A percentile compares a stretch with the other conserved stretches of the same genome.
Evolutionary conservation across 2,329 filamentous ascomycete genomes (phyloP).

Genomic region (Chrysoporthe cubensis): DNA sequence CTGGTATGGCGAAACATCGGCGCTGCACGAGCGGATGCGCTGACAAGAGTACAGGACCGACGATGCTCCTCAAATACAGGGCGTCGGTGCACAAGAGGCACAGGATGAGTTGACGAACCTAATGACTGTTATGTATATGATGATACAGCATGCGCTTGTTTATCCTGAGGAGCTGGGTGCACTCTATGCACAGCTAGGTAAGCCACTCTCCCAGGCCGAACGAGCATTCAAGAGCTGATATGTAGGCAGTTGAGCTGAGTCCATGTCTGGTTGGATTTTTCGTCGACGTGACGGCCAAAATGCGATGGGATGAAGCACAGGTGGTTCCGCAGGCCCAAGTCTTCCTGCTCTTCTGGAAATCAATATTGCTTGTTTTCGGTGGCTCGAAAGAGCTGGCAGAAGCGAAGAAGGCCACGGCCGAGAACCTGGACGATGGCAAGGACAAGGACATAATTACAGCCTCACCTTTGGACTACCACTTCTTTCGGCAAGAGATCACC

Average conservation of each 20-base stretch:
- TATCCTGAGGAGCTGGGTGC: slow-evolving; percentile 53
- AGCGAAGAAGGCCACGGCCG: slow-evolving; percentile 73
- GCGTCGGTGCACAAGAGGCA: slow-evolving; percentile 51
- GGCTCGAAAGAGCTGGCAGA: slow-evolving; percentile 73
- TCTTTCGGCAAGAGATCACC: slow-evolving; percentile 94
- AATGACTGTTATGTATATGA: slow-evolving; percentile 66
- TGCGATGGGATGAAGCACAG: slow-evolving; percentile 74
- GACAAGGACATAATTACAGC: slow-evolving; percentile 84
- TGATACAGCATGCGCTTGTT: slow-evolving; percentile 60
- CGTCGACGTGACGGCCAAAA: slow-evolving; percentile 67
- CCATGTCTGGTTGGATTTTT: slow-evolving; percentile 75
- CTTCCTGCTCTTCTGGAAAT: slow-evolving; percentile 89
- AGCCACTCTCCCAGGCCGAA: slow-evolving; percentile 35
- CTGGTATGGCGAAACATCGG: slow-evolving; percentile 46
- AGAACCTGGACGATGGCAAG: slow-evolving; percentile 61
- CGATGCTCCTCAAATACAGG: slow-evolving; percentile 45
- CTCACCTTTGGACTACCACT: slow-evolving; percentile 92
- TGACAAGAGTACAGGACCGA: slow-evolving; percentile 46
- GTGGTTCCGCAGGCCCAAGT: slow-evolving; percentile 66
- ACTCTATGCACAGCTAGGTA: slow-evolving; percentile 55
- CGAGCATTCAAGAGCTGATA: slow-evolving; percentile 31
- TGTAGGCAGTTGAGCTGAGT: slow-evolving; percentile 55
- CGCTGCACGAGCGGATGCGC: not conserved
- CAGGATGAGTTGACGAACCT: slow-evolving; percentile 66
- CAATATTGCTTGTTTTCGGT: slow-evolving; percentile 83